A percentile compares a stretch with the other conserved stretches of the same genome.
These are phyloP conservation scores for Camelina hispida DNA, from an alignment of 345 rosid species.

Conservation along the genomic window DNA sequence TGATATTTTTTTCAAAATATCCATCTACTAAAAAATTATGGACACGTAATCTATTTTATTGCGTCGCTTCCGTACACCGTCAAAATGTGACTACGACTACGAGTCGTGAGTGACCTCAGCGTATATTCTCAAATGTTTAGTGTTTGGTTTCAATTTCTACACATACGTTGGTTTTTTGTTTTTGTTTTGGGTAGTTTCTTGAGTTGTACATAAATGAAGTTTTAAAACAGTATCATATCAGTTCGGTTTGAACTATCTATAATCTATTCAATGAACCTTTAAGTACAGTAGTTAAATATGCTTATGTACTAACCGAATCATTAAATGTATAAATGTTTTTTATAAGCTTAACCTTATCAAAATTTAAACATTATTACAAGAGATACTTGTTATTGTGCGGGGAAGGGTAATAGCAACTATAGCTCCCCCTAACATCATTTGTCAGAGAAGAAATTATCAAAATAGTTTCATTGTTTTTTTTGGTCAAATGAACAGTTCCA, in stretches of 20 bases:
- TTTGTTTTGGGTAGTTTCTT: background rate
- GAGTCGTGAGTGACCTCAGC: background rate
- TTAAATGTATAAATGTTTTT: background rate
- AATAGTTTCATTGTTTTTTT: background rate
- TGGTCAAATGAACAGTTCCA: background rate
- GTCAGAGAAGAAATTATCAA: background rate
- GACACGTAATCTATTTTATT: background rate
- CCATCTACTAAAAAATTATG: background rate
- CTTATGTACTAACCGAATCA: slow-evolving; percentile 10
- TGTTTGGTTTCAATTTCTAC: background rate
- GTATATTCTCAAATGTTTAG: background rate
- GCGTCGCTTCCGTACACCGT: background rate
- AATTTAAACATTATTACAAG: background rate
- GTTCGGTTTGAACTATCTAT: slow-evolving; percentile 8
- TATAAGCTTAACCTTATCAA: background rate
- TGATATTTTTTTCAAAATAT: background rate
- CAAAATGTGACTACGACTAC: background rate
- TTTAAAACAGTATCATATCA: background rate
- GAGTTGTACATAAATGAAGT: background rate
- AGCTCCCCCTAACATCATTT: background rate
- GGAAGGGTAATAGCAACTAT: background rate
- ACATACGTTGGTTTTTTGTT: background rate
- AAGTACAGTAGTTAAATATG: background rate
- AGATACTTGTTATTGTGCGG: background rate
- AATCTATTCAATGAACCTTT: background rate